Base-by-base conservation (phyloP, 2,329 filamentous ascomycete genomes). In the Aspergillus ruber region DNA sequence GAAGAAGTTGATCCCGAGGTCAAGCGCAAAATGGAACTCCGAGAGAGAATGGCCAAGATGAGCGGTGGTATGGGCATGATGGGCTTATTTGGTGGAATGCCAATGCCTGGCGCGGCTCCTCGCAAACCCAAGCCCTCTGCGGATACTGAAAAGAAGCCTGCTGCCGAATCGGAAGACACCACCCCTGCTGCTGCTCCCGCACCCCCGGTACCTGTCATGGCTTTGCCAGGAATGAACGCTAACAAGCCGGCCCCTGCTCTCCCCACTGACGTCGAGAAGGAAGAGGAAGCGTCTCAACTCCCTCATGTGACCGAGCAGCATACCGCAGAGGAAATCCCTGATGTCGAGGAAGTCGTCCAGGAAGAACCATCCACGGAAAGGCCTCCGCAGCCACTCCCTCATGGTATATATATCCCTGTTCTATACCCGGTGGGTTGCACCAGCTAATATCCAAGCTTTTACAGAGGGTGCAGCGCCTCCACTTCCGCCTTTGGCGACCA, bases 31-130 rank as follows among this genome's bases (percentile, higher is more conserved):
- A 84, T 95, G 70, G 91, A 96, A 65, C 76, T 98, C 27, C 83
- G 93, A 50, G 90, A 93, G 52, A 83, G 93, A 58, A 98, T 98
- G 89, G 93, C 93, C 41, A 96, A 95, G 72, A 93, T 98, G 86
- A 95, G 91, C 57, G 91, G 91, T 47, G 91, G 91, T 18, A 95
- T 95, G 88, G 89, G 89, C 42, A 95, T 97, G 85, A 83, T 89
- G 64, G 88, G 89, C 59, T 93, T 97, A 83, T 94, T 95, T 66
- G 88, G 79, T 33, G 82, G 67, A 25, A 78, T 85, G 71, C 73
- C 78, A 23, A 78, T 85, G 71, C 73, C 78, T 55, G 55, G 62
- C 45, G 46, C 50, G 29, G 51, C 49, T 38, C 40, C 72, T 43
- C 74, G 74, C 55, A 81, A 79, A 60, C 73, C 76, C 33, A 77